These are phyloP conservation scores for Trichoderma afroharzianum DNA, from an alignment of 2,329 filamentous ascomycete genomes.

Conservation along the genomic window DNA sequence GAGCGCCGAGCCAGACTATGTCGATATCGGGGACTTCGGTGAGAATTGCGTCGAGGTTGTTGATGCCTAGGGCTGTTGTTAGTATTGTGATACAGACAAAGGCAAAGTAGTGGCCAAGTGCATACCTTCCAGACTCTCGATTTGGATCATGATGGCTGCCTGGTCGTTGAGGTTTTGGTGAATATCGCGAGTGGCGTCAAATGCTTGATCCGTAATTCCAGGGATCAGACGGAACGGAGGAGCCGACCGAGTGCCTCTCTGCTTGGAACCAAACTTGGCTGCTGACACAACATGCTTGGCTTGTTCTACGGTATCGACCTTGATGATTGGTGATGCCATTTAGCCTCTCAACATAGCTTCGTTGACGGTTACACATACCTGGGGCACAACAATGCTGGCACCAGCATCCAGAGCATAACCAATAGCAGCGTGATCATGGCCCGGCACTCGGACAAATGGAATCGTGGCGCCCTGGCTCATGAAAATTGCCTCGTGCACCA, in stretches of 20 bases:
- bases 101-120: accelerated
- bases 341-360: neutral
- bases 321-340: neutral
- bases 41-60: constrained; percentile 47
- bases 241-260: constrained; percentile 41
- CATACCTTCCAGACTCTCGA: constrained; percentile 37
- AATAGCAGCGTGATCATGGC: constrained; percentile 45
- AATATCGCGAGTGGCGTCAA: constrained; percentile 31
- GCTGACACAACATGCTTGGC: constrained; percentile 41
- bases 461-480: constrained; percentile 45
- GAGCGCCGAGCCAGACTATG: constrained; percentile 43
- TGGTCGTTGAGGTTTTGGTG: constrained; percentile 42
- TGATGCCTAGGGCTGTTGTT: constrained; percentile 28
- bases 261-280: constrained; percentile 41
- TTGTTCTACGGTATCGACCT: constrained; percentile 44
- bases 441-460: constrained; percentile 43
- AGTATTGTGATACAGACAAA: neutral
- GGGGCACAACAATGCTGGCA: constrained; percentile 44
- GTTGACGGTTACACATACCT: constrained; percentile 20
- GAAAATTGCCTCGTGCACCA: constrained; percentile 46
- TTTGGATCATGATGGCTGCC: constrained; percentile 47
- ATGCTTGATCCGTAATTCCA: constrained; percentile 36
- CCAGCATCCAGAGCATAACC: constrained; percentile 46
- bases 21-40: constrained; percentile 45
- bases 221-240: constrained; percentile 42